Evolutionary conservation across 2,329 filamentous ascomycete genomes (phyloP), one percentile per base, ranked within the genome.

Genomic region (Exserohilum turcica): DNA sequence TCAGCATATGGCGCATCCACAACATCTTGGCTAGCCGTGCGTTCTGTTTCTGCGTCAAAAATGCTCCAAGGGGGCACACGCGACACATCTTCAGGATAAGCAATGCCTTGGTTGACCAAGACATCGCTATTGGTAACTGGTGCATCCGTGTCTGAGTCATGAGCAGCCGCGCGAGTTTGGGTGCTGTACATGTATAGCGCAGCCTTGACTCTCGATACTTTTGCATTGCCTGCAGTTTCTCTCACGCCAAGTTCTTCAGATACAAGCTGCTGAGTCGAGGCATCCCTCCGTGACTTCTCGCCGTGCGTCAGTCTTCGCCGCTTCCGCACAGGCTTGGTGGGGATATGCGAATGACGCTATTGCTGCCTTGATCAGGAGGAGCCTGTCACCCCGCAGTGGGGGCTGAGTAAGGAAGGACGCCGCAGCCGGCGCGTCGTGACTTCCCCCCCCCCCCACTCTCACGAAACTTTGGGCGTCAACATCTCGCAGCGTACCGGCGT

Each of bases 331-430:
- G 49, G 31, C 10, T 50, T 43, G 2, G 52, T 39, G 27, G n/a
- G n/a, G 51, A 42, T 43, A 57, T 47, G 63, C 59, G 43, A 54
- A 60, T 57, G 53, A 49, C 54, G 57, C 48, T 65, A 48, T 56
- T 49, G 42, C 59, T 67, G 61, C 49, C 57, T 47, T 65, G 59
- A 43, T 48, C 45, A 38, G 56, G 52, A 48, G 15, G 45, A n/a
- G n/a, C 9, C 31, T 52, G 52, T 59, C 54, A 56, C 63, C 61
- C 64, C 62, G 62, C 64, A 44, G 52, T 52, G 57, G 60, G 57
- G 60, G 60, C 58, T 63, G 58, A 63, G 46, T 59, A 57, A 61
- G 60, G 43, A 54, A 54, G 39, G 43, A 54, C 52, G 39, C 49
- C 43, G 38, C 38, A 36, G 33, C 52, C 43, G 36, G 48, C 46